Evolutionary conservation across 805 yeast species (phyloP).

Genomic region (Henningerozyma blattae): DNA sequence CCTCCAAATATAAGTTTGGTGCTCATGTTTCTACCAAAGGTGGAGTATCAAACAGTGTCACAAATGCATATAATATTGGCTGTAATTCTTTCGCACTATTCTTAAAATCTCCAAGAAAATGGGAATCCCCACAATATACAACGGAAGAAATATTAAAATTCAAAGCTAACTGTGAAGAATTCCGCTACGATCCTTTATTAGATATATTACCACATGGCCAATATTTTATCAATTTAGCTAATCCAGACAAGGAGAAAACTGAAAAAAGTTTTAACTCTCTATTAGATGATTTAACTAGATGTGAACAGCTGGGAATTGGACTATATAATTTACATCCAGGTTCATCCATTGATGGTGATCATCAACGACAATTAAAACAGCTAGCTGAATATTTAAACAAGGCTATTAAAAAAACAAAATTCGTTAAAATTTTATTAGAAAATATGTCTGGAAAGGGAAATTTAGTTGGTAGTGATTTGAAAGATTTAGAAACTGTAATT

Average conservation of each 20-base stretch:
- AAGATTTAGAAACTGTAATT: slow-evolving; percentile 68
- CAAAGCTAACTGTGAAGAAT: slow-evolving; percentile 44
- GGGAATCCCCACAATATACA: slow-evolving; percentile 75
- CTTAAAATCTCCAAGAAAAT: slow-evolving; percentile 77
- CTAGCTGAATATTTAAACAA: slow-evolving; percentile 71
- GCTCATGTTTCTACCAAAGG: slow-evolving; percentile 84
- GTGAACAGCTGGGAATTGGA: slow-evolving; percentile 78
- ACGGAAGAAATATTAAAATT: slow-evolving; percentile 59
- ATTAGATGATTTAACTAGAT: slow-evolving; percentile 74
- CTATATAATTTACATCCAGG: slow-evolving; percentile 92
- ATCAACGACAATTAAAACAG: slow-evolving; percentile 46
- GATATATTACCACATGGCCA: slow-evolving; percentile 93
- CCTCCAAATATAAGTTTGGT: slow-evolving; percentile 53
- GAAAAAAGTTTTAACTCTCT: slow-evolving; percentile 65
- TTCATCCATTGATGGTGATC: slow-evolving; percentile 66
- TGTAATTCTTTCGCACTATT: slow-evolving; percentile 80
- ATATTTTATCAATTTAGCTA: slow-evolving; percentile 84
- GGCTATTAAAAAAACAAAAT: slow-evolving; percentile 61
- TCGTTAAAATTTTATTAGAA: slow-evolving; percentile 82
- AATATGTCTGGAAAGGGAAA: slow-evolving; percentile 98
- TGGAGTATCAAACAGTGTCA: slow-evolving; percentile 60
- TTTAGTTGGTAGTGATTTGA: slow-evolving; percentile 68
- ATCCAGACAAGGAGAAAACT: slow-evolving; percentile 74
- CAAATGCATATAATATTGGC: slow-evolving; percentile 42
- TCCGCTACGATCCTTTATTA: slow-evolving; percentile 58